Evolutionary conservation across 208 protist species (phyloP), one percentile per base, ranked within the genome.

Genomic region (Leishmania gerbilli): DNA sequence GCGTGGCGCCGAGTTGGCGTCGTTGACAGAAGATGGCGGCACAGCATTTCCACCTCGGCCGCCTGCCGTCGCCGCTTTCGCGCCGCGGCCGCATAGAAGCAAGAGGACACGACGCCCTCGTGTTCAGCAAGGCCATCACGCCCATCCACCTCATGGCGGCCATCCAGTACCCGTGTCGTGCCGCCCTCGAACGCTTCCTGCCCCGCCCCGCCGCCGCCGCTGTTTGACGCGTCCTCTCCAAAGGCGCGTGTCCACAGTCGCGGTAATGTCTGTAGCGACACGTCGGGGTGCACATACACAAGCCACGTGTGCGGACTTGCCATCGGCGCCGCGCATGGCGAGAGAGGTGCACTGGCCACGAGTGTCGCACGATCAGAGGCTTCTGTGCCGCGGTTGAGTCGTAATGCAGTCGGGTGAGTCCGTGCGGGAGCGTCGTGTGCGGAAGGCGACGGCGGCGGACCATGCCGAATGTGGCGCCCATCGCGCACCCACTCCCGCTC

Each of bases 231-330:
- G 58, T n/a, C 60, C 34, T 68, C 60, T 7, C 40, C 62, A 15
- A 79, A 71, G 13, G 27, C 76, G 27, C 60, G 34, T 31, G 24
- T 8, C 77, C 76, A 85, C 9, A 79, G 77, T 15, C 19, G 7
- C 24, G 68, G 49, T 24, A 81, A 45, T 5, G 60, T 51, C 4
- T 45, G 19, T 0, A 68, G 34, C 64, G 49, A 31, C 62, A 67
- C 45, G 42, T 85, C 82, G n/a, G 72, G 42, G 72, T 76, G 75
- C 5, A 81, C 60, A 60, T 85, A 71, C n/a, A 85, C 82, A 21
- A 85, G 47, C 82, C 82, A 85, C 51, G 82, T 81, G 24, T 42
- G 34, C 9, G 77, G 76, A 0, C 74, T 37, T 13, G 62, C 42
- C 64, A 56, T 47, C 49, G 60, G 11, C 76, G 34, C 42, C 62